Conservation (phyloP, 2,329 filamentous ascomycete genomes). For the Claviceps quebecensis region DNA sequence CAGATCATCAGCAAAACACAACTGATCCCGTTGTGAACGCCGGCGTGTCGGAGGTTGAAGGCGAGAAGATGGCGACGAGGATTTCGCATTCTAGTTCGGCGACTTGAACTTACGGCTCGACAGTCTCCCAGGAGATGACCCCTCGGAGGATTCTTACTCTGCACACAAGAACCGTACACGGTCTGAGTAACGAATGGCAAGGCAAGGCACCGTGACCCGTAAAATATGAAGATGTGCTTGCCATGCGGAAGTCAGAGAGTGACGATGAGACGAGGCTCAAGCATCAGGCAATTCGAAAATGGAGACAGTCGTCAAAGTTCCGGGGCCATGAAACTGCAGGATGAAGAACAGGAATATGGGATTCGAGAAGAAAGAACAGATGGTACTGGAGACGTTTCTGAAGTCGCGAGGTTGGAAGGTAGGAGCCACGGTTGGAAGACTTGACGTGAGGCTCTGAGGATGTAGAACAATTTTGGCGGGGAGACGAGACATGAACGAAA, state of each 20-base stretch:
- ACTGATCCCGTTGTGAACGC: slow-evolving; percentile 60
- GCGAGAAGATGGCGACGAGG: slow-evolving; percentile 72
- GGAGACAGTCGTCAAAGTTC: slow-evolving; percentile 44
- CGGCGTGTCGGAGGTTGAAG: slow-evolving; percentile 50
- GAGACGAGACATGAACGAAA: not conserved
- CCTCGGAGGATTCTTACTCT: slow-evolving; percentile 72
- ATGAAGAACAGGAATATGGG: slow-evolving; percentile 39
- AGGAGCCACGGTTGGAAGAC: slow-evolving; percentile 10
- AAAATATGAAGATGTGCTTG: slow-evolving; percentile 36
- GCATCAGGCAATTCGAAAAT: slow-evolving; percentile 15
- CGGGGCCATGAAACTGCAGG: slow-evolving; percentile 48
- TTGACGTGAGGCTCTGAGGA: not conserved
- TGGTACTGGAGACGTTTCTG: slow-evolving; percentile 56
- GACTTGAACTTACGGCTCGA: slow-evolving; percentile 92
- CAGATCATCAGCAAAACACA: slow-evolving; percentile 65
- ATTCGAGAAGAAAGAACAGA: slow-evolving; percentile 49
- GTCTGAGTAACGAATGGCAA: slow-evolving; percentile 27
- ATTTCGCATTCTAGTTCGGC: slow-evolving; percentile 92
- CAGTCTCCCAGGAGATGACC: slow-evolving; percentile 77
- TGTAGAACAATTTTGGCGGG: too few species aligned
- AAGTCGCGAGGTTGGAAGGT: slow-evolving; percentile 18
- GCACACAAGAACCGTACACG: slow-evolving; percentile 69
- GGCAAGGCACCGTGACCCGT: slow-evolving; percentile 21
- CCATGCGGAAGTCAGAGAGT: slow-evolving; percentile 29
- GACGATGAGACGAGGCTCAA: slow-evolving; percentile 30